phyloP scores from a whole-genome alignment of 306 rosid genomes.

The Vigna angularis region DNA sequence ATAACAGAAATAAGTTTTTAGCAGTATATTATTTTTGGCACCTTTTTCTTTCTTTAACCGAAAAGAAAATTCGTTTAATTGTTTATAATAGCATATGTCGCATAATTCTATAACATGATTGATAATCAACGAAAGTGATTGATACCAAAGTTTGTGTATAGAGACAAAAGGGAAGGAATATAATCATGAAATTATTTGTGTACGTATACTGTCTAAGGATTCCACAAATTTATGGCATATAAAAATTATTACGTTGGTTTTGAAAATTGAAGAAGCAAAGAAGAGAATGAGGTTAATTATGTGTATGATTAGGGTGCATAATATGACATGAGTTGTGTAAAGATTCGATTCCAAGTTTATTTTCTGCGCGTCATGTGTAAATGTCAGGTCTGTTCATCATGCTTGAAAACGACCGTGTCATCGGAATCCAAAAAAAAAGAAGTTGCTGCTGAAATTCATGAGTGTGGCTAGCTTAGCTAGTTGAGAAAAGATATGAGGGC shows the following conservation, averaged over 20 bases:
- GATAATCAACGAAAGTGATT: conserved; percentile 40
- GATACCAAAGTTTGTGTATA: conserved; percentile 36
- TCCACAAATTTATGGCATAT: conserved; percentile 32
- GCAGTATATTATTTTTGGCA: neutral
- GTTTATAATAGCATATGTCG: conserved; percentile 26
- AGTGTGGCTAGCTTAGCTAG: conserved; percentile 46
- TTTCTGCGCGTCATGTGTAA: conserved; percentile 43
- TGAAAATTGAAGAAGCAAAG: too few species aligned
- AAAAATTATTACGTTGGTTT: too few species aligned
- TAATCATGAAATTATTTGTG: conserved; percentile 46
- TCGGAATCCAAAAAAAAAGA: conserved; percentile 38
- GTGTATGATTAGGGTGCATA: neutral
- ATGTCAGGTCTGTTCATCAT: conserved; percentile 49
- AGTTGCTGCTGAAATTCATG: conserved; percentile 53
- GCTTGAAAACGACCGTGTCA: conserved; percentile 49
- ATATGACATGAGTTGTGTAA: neutral
- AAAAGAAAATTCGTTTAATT: conserved; percentile 26
- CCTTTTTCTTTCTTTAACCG: conserved; percentile 20
- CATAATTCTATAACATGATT: conserved; percentile 40
- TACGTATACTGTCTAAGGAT: conserved; percentile 4
- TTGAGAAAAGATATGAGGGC: conserved; percentile 33
- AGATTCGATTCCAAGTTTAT: conserved; percentile 46
- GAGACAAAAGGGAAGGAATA: conserved; percentile 39
- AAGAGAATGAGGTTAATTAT: neutral
- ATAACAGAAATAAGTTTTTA: neutral